These are phyloP conservation scores for Heterobasidion annosum DNA, from an alignment of 1,284 basidiomycete species.

Conservation along the genomic window DNA sequence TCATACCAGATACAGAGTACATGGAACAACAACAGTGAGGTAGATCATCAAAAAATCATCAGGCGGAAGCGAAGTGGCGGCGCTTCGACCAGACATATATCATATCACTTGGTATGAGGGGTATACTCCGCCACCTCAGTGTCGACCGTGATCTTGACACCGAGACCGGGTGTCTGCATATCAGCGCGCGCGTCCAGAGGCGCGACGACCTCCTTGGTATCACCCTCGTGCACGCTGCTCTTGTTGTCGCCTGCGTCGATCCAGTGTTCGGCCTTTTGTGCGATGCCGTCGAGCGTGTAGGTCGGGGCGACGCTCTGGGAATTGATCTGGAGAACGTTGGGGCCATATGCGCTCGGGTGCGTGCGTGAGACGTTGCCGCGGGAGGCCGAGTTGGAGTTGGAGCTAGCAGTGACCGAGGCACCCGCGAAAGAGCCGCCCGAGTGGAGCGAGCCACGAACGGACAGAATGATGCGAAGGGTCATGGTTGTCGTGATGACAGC, in stretches of 20 bases:
- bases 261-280: constrained; percentile 9
- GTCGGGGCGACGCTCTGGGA: constrained; percentile 9
- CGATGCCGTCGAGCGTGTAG: constrained; percentile 12
- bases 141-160: constrained; percentile 50
- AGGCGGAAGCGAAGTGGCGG: background rate
- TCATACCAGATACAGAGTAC: no score
- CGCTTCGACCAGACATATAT: no score
- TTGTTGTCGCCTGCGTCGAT: constrained; percentile 19
- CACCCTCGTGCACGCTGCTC: constrained; percentile 5
- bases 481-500: constrained; percentile 77
- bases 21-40: no score
- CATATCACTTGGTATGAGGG: background rate
- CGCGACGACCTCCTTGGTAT: constrained; percentile 8
- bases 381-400: constrained; percentile 16
- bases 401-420: constrained; percentile 21
- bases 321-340: constrained; percentile 10
- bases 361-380: constrained; percentile 11
- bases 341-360: constrained; percentile 1
- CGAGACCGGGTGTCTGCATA: constrained; percentile 11
- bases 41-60: background rate
- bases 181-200: constrained; percentile 5
- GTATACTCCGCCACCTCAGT: constrained; percentile 27
- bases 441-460: constrained; percentile 61
- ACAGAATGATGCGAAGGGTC: constrained; percentile 75
- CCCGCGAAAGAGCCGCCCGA: constrained; percentile 59